Conservation (phyloP, 2,329 filamentous ascomycete genomes). For the Exophiala sideris region DNA sequence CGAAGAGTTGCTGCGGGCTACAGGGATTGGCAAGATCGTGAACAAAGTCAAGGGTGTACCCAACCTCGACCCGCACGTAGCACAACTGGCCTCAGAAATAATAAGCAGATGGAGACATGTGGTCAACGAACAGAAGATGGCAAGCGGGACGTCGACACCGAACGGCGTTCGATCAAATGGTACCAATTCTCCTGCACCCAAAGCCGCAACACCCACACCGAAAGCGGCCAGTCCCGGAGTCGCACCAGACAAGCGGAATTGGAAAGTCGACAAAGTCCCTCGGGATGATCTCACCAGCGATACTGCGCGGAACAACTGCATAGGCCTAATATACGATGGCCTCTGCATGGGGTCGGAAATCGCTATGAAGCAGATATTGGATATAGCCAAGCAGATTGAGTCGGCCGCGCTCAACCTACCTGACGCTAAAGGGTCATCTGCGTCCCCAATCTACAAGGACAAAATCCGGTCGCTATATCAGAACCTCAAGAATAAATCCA, state of each 20-base stretch:
- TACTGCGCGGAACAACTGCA: constrained; percentile 73
- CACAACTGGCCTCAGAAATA: constrained; percentile 72
- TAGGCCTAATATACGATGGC: constrained; percentile 91
- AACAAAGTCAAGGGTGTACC: constrained; percentile 82
- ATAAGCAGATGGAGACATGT: constrained; percentile 84
- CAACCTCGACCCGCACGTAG: constrained; percentile 60
- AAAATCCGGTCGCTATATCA: constrained; percentile 92
- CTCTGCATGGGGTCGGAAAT: constrained; percentile 66
- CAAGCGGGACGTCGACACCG: constrained; percentile 28
- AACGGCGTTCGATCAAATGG: constrained; percentile 47
- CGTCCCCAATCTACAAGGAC: constrained; percentile 68
- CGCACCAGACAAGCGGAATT: constrained; percentile 72
- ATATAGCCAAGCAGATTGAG: constrained; percentile 68
- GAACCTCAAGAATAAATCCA: constrained; percentile 91
- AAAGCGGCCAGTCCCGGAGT: constrained; percentile 36
- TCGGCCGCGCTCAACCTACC: constrained; percentile 59
- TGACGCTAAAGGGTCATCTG: constrained; percentile 65
- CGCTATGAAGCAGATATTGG: constrained; percentile 63
- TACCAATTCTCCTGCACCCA: constrained; percentile 50
- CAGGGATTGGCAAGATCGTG: constrained; percentile 85
- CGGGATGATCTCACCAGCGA: constrained; percentile 68
- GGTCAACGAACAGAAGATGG: constrained; percentile 55
- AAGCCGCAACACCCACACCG: constrained; percentile 42
- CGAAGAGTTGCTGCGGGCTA: constrained; percentile 85
- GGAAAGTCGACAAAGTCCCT: constrained; percentile 68